A percentile compares a stretch with the other conserved stretches of the same genome.
Conservation (phyloP, 2,329 filamentous ascomycete species). For the Trichoderma sp. region DNA sequence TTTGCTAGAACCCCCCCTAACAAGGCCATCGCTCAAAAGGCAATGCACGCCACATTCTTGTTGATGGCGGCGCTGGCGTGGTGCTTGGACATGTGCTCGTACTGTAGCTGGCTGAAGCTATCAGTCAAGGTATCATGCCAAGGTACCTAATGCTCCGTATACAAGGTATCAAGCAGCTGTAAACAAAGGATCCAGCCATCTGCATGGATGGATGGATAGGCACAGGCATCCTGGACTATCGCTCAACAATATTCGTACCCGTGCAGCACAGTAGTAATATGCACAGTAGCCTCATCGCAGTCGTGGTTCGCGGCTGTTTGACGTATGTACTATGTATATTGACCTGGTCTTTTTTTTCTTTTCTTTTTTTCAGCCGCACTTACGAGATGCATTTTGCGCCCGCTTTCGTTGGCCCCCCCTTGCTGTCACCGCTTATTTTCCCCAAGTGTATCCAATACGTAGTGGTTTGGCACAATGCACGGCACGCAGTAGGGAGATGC, state of each 20-base stretch:
- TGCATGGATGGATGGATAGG: background rate
- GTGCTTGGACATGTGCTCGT: background rate
- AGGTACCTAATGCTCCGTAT: background rate
- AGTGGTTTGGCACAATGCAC: background rate
- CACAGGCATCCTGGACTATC: background rate
- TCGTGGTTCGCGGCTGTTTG: background rate
- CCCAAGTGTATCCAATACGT: background rate
- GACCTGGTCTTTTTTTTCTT: background rate
- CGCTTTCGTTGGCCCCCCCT: background rate
- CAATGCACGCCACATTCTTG: background rate
- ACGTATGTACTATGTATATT: background rate
- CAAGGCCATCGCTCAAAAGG: background rate
- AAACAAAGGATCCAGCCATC: background rate
- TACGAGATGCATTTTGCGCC: constrained; percentile 14
- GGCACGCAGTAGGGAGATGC: background rate
- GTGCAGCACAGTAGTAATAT: too few relatives aligned
- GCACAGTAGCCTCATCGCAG: background rate
- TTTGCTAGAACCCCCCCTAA: background rate
- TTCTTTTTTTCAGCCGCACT: constrained; percentile 1
- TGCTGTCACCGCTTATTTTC: constrained; percentile 10
- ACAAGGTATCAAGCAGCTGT: background rate
- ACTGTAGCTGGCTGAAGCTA: background rate
- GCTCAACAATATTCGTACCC: background rate
- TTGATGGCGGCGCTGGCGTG: too few relatives aligned
- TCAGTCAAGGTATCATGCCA: background rate